A percentile compares a stretch with the other conserved stretches of the same genome.
Conservation (phyloP, 225 moss, liverwort and hornwort genomes). For the Pleurozium schreberi region DNA sequence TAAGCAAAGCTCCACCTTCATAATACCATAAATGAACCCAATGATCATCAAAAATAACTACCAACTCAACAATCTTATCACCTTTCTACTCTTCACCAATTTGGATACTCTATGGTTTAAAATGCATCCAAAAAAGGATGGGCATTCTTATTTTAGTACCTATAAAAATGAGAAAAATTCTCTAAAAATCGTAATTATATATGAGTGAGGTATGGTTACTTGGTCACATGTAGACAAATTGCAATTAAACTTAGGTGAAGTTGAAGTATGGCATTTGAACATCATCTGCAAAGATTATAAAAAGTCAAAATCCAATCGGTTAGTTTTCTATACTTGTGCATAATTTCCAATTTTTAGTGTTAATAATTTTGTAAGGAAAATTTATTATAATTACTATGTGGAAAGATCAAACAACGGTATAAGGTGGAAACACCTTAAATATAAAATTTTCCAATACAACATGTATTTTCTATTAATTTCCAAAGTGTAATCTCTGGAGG, state of each 20-base stretch:
- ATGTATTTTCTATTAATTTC: too few relatives aligned
- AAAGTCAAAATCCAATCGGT: background rate
- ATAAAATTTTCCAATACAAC: too few relatives aligned
- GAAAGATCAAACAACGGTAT: background rate
- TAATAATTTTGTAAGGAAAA: background rate
- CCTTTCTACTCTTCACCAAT: background rate
- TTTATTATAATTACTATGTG: too few relatives aligned
- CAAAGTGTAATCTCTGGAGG: too few relatives aligned
- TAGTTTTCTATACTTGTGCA: background rate
- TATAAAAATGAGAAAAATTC: background rate
- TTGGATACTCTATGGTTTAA: background rate
- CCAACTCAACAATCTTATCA: background rate
- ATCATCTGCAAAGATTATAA: background rate
- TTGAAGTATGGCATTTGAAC: background rate
- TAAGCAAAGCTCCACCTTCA: background rate
- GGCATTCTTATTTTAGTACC: background rate
- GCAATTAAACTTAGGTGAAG: background rate
- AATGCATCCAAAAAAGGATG: accelerated
- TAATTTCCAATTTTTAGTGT: background rate
- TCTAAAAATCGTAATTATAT: background rate
- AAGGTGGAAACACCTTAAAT: too few relatives aligned
- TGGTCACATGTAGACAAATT: background rate
- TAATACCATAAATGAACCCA: background rate
- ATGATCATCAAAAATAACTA: background rate
- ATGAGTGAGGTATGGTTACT: background rate